Conservation (phyloP, 257 asterid species). For the Penstemon barbatus region DNA sequence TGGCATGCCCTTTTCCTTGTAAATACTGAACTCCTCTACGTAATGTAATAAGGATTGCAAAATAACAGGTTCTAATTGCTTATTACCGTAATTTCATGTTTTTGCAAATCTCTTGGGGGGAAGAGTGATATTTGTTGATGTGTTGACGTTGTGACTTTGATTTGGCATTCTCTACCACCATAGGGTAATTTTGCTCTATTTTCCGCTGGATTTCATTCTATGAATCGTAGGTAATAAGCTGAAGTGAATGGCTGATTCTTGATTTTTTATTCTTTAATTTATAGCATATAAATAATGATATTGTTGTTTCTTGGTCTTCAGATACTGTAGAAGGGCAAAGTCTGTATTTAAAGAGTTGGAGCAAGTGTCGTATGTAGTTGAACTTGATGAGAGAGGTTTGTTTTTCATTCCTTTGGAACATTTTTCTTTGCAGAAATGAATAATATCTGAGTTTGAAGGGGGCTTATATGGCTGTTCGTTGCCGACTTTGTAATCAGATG, state of each 20-base stretch:
- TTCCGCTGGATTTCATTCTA: background rate
- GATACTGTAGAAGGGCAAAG: conserved; percentile 94
- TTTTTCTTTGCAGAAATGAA: no score
- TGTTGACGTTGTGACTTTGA: background rate
- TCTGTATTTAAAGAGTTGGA: conserved; percentile 76
- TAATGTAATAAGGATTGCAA: background rate
- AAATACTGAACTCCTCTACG: background rate
- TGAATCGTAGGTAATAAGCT: background rate
- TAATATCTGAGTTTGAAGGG: background rate
- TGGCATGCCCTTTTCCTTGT: background rate
- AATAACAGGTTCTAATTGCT: conserved; percentile 5
- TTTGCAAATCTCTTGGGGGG: background rate
- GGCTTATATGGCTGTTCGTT: background rate
- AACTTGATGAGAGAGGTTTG: conserved; percentile 76
- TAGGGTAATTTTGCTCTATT: background rate
- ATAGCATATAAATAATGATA: background rate
- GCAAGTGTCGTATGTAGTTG: conserved; percentile 54
- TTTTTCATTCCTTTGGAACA: conserved; percentile 1
- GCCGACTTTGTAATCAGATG: background rate
- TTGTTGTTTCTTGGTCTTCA: conserved; percentile 34
- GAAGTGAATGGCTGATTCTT: background rate
- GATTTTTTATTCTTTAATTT: background rate
- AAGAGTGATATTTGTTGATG: background rate
- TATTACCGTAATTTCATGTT: background rate
- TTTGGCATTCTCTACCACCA: background rate